These are phyloP conservation scores for Pezicula neosporulosa DNA, from an alignment of 2,329 filamentous ascomycete species.

Conservation along the genomic window DNA sequence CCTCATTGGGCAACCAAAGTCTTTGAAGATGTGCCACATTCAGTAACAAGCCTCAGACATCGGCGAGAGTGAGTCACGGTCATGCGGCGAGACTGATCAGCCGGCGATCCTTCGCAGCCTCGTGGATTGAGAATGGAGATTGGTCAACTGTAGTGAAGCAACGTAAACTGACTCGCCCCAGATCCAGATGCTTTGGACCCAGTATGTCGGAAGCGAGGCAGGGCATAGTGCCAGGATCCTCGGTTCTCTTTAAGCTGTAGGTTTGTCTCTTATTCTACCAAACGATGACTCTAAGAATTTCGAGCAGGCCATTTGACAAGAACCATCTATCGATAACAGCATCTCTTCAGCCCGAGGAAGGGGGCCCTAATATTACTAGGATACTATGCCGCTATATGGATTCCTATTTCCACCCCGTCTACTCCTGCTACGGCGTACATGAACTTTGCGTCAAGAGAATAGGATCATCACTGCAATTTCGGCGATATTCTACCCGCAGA, in stretches of 20 bases:
- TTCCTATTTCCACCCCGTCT: slow-evolving; percentile 27
- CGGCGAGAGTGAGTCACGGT: slow-evolving; percentile 29
- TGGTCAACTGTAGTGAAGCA: slow-evolving; percentile 5
- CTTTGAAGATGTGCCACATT: slow-evolving; percentile 48
- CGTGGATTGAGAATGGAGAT: slow-evolving; percentile 1
- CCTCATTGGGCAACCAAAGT: slow-evolving; percentile 60
- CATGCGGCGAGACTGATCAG: background rate
- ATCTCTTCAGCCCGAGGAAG: slow-evolving; percentile 38
- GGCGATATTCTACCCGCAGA: slow-evolving; percentile 45
- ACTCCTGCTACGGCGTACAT: slow-evolving; percentile 49
- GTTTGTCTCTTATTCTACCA: slow-evolving; percentile 4
- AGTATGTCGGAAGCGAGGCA: slow-evolving; percentile 40
- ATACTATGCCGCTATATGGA: slow-evolving; percentile 30
- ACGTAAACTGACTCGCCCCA: slow-evolving; percentile 19
- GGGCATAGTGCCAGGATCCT: slow-evolving; percentile 43
- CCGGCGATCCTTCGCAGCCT: slow-evolving; percentile 11
- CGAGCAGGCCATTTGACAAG: slow-evolving; percentile 48
- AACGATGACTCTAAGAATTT: too few relatives aligned
- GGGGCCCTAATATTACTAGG: slow-evolving; percentile 26
- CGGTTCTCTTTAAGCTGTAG: slow-evolving; percentile 53
- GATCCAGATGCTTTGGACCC: slow-evolving; percentile 45
- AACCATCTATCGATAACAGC: slow-evolving; percentile 51
- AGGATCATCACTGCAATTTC: slow-evolving; percentile 45
- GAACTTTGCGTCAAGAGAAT: slow-evolving; percentile 50
- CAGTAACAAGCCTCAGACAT: slow-evolving; percentile 47